Conservation (phyloP, 1,284 basidiomycete genomes). For the Fomitopsis palustris region DNA sequence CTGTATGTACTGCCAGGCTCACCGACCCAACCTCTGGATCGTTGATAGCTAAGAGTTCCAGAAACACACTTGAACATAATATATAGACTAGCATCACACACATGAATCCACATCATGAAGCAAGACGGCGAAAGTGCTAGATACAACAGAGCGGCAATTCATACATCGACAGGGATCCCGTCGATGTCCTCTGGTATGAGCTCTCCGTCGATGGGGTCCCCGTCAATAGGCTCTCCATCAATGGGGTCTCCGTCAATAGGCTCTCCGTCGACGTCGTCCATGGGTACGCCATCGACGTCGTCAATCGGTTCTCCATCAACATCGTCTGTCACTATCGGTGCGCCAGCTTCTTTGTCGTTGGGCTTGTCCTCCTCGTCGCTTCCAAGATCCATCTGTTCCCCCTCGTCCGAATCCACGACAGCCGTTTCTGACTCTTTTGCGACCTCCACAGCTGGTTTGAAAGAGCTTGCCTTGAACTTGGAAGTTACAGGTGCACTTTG, state of each 20-base stretch:
- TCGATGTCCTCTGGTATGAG: background rate
- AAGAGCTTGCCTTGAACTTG: constrained; percentile 77
- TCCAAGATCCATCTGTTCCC: constrained; percentile 43
- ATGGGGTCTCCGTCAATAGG: constrained; percentile 32
- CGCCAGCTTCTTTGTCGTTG: constrained; percentile 33
- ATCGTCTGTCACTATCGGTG: constrained; percentile 39
- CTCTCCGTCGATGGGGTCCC: background rate
- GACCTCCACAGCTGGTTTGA: constrained; percentile 58
- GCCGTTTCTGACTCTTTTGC: constrained; percentile 25
- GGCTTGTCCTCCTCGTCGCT: constrained; percentile 41
- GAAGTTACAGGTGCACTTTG: constrained; percentile 38
- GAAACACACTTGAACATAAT: background rate
- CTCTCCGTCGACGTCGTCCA: constrained; percentile 38
- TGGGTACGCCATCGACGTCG: constrained; percentile 32
- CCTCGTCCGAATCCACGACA: constrained; percentile 42
- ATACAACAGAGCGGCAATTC: background rate
- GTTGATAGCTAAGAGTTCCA: no score
- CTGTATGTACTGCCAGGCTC: no score
- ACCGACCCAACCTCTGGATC: no score
- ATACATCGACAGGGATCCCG: background rate
- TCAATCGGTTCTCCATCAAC: constrained; percentile 38
- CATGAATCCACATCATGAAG: no score
- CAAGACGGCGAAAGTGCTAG: background rate
- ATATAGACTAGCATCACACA: background rate
- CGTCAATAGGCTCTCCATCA: constrained; percentile 22